These are phyloP conservation scores for Moesziomyces sp. DNA, from an alignment of 1,284 basidiomycete genomes.

Conservation along the genomic window DNA sequence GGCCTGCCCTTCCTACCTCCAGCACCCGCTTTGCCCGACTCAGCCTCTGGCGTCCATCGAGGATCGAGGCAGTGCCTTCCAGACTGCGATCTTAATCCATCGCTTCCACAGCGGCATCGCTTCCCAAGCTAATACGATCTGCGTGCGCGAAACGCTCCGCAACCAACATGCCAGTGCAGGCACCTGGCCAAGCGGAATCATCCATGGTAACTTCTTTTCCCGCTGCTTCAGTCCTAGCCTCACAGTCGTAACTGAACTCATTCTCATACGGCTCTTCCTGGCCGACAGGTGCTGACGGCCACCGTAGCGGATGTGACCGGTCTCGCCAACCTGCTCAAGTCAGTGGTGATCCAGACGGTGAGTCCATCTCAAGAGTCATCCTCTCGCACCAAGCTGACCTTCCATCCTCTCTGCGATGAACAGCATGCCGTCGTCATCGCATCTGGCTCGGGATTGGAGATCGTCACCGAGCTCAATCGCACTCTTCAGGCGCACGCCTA, in stretches of 20 bases:
- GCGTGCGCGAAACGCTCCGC: too few species aligned
- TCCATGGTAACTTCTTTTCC: too few species aligned
- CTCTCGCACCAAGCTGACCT: not conserved
- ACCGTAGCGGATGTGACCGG: constrained; percentile 46
- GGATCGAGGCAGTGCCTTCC: too few species aligned
- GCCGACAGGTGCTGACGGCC: constrained; percentile 19
- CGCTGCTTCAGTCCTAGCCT: too few species aligned
- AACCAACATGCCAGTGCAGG: too few species aligned
- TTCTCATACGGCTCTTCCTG: not conserved
- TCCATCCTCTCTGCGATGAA: not conserved
- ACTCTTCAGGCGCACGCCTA: constrained; percentile 85
- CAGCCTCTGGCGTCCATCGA: too few species aligned
- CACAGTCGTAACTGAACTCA: not conserved
- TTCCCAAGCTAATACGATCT: too few species aligned
- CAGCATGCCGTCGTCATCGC: constrained; percentile 77
- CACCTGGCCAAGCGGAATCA: too few species aligned
- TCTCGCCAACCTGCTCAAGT: constrained; percentile 43
- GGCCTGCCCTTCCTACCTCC: too few species aligned
- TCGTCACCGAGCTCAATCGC: constrained; percentile 86
- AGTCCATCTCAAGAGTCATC: not conserved
- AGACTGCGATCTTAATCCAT: too few species aligned
- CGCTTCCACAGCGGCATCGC: too few species aligned
- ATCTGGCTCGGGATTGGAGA: constrained; percentile 77
- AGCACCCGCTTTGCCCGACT: too few species aligned
- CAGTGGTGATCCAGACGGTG: constrained; percentile 36